These are phyloP conservation scores for Stellera chamaejasme DNA, from an alignment of 345 rosid genomes.

Conservation along the genomic window DNA sequence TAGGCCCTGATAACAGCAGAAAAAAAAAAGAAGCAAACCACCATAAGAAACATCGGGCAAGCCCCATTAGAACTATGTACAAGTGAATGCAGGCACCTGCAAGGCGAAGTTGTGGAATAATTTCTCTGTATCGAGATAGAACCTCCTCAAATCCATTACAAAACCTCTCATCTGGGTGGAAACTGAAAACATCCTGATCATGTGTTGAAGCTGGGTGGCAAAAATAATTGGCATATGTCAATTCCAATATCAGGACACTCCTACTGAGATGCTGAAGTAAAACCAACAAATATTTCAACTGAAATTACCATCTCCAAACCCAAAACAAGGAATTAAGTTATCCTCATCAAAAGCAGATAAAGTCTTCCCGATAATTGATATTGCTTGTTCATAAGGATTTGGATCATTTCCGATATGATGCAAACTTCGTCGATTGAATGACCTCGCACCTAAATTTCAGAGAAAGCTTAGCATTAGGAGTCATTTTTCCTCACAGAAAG, in stretches of 20 bases:
- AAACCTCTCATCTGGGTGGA: constrained; percentile 48
- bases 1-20: constrained; percentile 55
- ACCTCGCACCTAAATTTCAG: constrained; percentile 47
- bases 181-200: constrained; percentile 89
- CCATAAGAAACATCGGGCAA: constrained; percentile 4
- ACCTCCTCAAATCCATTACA: constrained; percentile 93
- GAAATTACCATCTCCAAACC: constrained; percentile 60
- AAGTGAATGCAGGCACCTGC: constrained; percentile 38
- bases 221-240: constrained; percentile 14
- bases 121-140: constrained; percentile 61
- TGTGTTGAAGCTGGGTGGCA: constrained; percentile 66
- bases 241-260: constrained; percentile 13
- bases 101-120: constrained; percentile 73
- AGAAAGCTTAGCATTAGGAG: constrained; percentile 12
- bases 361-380: constrained; percentile 71
- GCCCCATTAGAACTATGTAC: neutral
- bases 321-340: constrained; percentile 75
- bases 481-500: constrained; percentile 2
- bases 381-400: constrained; percentile 82
- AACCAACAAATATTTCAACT: neutral
- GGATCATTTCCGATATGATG: constrained; percentile 46
- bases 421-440: constrained; percentile 58
- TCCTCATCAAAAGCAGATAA: constrained; percentile 72
- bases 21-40: neutral
- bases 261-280: neutral